Conservation (phyloP, 2,329 filamentous ascomycete genomes). For the Xylogone sp. region DNA sequence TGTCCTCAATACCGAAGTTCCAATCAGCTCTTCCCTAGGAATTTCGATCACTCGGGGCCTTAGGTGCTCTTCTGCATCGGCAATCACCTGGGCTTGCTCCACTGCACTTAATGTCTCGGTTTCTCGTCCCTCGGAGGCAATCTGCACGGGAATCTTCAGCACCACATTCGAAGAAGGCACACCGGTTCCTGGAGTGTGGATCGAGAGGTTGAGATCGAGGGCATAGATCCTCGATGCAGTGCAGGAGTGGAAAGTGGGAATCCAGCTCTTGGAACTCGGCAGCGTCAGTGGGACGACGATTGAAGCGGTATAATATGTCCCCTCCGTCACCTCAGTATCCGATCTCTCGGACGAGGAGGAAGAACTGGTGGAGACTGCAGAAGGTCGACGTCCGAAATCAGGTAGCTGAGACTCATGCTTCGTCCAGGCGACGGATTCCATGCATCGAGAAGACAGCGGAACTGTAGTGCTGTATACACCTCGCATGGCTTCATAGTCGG, state of each 20-base stretch:
- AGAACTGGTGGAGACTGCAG: conserved; percentile 21
- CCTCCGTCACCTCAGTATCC: not conserved
- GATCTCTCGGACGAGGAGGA: conserved; percentile 16
- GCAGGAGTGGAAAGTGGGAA: conserved; percentile 69
- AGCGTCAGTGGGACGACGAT: conserved; percentile 61
- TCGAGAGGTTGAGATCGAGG: conserved; percentile 54
- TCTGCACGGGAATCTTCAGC: conserved; percentile 25
- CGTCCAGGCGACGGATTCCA: conserved; percentile 26
- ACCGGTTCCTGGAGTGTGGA: conserved; percentile 43
- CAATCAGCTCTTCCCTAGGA: conserved; percentile 17
- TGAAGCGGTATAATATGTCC: conserved; percentile 50
- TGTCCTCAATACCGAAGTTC: conserved; percentile 18
- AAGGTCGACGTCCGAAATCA: conserved; percentile 17
- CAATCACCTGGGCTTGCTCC: conserved; percentile 22
- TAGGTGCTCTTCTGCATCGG: conserved; percentile 21
- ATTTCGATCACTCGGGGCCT: conserved; percentile 23
- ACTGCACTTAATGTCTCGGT: conserved; percentile 9
- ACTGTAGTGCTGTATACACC: conserved; percentile 21
- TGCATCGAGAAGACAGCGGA: conserved; percentile 24
- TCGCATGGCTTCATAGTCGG: conserved; percentile 18
- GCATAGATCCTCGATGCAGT: conserved; percentile 60
- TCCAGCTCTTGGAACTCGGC: conserved; percentile 55
- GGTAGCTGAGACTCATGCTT: conserved; percentile 17
- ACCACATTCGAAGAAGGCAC: conserved; percentile 30
- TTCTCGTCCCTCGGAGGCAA: conserved; percentile 21